Conservation (phyloP, 2,329 filamentous ascomycete species). For the Keithomyces neogunnii region DNA sequence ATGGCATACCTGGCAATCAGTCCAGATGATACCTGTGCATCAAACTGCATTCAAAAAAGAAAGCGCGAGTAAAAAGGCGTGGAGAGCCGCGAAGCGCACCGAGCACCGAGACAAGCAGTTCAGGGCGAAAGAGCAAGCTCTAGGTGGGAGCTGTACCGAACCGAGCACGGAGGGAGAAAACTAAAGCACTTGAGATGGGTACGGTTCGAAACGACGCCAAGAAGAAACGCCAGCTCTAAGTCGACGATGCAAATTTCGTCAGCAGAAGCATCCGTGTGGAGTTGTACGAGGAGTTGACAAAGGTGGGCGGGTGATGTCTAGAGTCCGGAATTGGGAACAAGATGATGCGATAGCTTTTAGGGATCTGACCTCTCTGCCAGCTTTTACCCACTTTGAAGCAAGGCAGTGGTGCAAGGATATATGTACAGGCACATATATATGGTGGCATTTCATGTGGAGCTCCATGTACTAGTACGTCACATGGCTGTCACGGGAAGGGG, state of each 20-base stretch:
- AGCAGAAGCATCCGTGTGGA: background rate
- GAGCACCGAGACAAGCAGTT: background rate
- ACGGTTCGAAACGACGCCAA: background rate
- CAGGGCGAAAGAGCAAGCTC: background rate
- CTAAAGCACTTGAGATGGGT: background rate
- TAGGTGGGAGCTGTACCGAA: background rate
- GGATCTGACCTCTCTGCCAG: background rate
- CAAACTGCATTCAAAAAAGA: background rate
- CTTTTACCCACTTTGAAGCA: background rate
- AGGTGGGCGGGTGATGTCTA: background rate
- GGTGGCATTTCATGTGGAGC: background rate
- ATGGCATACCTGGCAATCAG: constrained; percentile 3
- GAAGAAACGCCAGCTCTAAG: background rate
- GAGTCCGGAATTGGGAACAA: constrained; percentile 3
- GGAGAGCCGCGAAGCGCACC: constrained; percentile 1
- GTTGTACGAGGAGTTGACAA: background rate
- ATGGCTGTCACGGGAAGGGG: background rate
- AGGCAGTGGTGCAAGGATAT: background rate
- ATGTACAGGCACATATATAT: background rate
- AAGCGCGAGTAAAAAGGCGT: background rate
- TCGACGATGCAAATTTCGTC: background rate
- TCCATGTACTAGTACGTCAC: background rate
- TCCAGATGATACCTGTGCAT: background rate
- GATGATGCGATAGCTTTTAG: constrained; percentile 1
- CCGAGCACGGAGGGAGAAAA: background rate